A percentile compares a stretch with the other conserved stretches of the same genome.
phyloP scores from a whole-genome alignment of 495 filamentous ascomycete genomes.

The Podospora sp. region DNA sequence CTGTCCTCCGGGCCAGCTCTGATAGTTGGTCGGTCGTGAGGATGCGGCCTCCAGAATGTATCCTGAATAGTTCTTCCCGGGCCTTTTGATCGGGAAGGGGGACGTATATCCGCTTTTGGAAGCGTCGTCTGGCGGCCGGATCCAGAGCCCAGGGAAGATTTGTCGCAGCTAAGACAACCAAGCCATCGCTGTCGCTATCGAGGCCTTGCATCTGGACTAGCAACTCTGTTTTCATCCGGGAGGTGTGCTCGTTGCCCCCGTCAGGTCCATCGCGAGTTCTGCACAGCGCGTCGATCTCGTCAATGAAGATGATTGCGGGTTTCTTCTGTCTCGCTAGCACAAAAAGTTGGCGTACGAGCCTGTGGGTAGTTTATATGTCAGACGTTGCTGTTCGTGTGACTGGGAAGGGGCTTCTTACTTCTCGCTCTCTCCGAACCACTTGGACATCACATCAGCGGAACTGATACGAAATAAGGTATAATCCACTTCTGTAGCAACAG shows the following conservation, averaged over 20 bases:
- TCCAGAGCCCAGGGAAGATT: conserved; percentile 98
- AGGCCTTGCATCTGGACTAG: conserved; percentile 99
- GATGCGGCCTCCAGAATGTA: conserved; percentile 79
- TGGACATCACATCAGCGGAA: conserved; percentile 86
- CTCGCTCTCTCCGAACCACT: conserved; percentile 98
- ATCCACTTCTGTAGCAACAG: conserved; percentile 47
- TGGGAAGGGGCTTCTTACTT: conserved; percentile 54
- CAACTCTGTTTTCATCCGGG: conserved; percentile 93
- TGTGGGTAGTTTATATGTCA: conserved; percentile 35
- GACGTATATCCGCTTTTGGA: conserved; percentile 90
- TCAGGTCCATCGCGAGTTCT: conserved; percentile 73
- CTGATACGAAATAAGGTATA: conserved; percentile 66
- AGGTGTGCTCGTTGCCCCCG: conserved; percentile 87
- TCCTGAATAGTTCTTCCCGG: conserved; percentile 88
- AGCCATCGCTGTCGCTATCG: conserved; percentile 80
- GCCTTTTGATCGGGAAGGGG: conserved; percentile 80
- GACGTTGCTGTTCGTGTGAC: background rate
- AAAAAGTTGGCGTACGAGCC: conserved; percentile 91
- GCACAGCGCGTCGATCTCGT: conserved; percentile 95
- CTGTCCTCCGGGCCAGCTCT: conserved; percentile 71
- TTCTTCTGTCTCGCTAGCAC: conserved; percentile 93
- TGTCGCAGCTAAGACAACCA: conserved; percentile 90
- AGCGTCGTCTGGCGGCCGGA: conserved; percentile 87
- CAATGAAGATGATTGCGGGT: conserved; percentile 95
- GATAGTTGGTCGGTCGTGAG: conserved; percentile 71